Conservation (phyloP, 495 filamentous ascomycete genomes). For the Neurospora sublineolata region DNA sequence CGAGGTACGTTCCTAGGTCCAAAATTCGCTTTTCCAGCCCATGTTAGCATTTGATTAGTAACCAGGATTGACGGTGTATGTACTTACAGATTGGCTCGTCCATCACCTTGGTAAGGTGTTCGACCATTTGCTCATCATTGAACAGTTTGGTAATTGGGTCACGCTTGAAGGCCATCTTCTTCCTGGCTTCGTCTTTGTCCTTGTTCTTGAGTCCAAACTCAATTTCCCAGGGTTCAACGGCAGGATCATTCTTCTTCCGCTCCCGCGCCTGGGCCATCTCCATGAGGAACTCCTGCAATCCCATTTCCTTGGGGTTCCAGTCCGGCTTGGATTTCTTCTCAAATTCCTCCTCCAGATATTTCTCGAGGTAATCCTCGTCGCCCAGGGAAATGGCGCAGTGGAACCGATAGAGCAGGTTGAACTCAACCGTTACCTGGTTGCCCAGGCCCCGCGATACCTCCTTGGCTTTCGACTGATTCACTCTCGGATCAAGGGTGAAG, state of each 20-base stretch:
- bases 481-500: slow-evolving; percentile 67
- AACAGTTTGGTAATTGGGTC: slow-evolving; percentile 40
- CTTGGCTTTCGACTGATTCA: slow-evolving; percentile 38
- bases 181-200: slow-evolving; percentile 35
- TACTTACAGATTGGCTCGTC: slow-evolving; percentile 43
- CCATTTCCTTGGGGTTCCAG: slow-evolving; percentile 44
- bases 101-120: slow-evolving; percentile 49
- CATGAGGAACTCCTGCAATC: slow-evolving; percentile 43
- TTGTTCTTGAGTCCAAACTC: slow-evolving; percentile 49
- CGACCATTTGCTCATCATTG: slow-evolving; percentile 49
- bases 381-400: slow-evolving; percentile 54
- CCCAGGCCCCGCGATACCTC: slow-evolving; percentile 57
- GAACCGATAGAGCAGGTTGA: slow-evolving; percentile 64
- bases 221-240: slow-evolving; percentile 45
- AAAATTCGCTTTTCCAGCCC: slow-evolving; percentile 37
- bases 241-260: slow-evolving; percentile 39
- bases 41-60: slow-evolving; percentile 44
- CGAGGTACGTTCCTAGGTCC: slow-evolving; percentile 61
- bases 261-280: slow-evolving; percentile 44
- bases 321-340: slow-evolving; percentile 29
- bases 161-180: slow-evolving; percentile 45
- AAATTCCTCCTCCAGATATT: slow-evolving; percentile 45
- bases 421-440: slow-evolving; percentile 70
- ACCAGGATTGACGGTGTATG: slow-evolving; percentile 48
- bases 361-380: slow-evolving; percentile 51